Conservation (phyloP, 345 rosid genomes). For the Mercurialis annua region DNA sequence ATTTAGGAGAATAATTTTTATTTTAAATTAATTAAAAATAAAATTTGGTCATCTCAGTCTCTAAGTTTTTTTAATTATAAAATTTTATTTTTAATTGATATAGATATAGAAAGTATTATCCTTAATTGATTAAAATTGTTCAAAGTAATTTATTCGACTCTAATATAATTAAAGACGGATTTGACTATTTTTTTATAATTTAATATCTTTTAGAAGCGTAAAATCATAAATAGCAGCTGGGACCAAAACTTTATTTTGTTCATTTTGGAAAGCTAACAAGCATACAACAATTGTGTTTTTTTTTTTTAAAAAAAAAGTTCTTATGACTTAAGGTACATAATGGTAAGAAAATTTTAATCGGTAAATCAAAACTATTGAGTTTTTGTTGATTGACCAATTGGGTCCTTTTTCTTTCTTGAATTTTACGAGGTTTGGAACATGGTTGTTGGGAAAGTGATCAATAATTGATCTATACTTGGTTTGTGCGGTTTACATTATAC, state of each 20-base stretch:
- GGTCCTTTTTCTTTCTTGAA: neutral
- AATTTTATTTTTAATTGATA: too few species aligned
- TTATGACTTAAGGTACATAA: neutral
- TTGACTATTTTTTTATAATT: neutral
- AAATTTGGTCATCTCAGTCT: too few species aligned
- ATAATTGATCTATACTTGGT: conserved; percentile 6
- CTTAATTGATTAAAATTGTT: too few species aligned
- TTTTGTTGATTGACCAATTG: conserved; percentile 7
- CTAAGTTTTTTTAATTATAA: too few species aligned
- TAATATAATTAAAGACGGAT: too few species aligned
- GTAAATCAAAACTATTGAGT: conserved; percentile 8
- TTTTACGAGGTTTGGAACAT: neutral
- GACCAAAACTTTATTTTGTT: conserved; percentile 9
- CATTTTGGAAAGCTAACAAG: neutral
- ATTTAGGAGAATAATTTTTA: too few species aligned
- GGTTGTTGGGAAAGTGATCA: conserved; percentile 11
- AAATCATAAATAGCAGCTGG: conserved; percentile 16
- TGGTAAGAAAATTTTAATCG: neutral
- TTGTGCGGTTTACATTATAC: too few species aligned
- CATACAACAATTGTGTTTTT: conserved; percentile 8
- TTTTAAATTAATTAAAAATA: too few species aligned
- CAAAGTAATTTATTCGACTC: too few species aligned
- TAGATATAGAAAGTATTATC: too few species aligned
- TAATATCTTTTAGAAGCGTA: neutral
- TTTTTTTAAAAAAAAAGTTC: neutral